These are phyloP conservation scores for Ceratobasidium sp. DNA, from an alignment of 1,284 basidiomycete species.

Conservation along the genomic window DNA sequence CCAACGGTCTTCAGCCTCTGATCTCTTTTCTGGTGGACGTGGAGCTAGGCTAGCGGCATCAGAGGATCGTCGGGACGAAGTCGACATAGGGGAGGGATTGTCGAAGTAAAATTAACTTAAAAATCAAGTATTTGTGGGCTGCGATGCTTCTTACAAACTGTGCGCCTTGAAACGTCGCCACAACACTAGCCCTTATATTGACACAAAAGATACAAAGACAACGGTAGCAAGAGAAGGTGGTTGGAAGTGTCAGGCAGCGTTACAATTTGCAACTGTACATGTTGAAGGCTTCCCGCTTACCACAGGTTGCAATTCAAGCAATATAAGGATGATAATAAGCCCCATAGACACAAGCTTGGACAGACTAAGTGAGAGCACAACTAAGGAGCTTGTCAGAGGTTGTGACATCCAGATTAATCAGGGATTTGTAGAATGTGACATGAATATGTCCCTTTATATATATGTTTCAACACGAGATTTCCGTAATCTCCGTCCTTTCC, in stretches of 20 bases:
- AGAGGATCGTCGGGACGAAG: background rate
- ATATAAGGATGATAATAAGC: background rate
- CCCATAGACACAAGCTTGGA: too few relatives aligned
- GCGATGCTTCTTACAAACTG: too few relatives aligned
- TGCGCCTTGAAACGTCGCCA: background rate
- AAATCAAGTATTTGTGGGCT: background rate
- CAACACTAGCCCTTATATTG: background rate
- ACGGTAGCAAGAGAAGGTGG: background rate
- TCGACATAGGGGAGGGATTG: background rate
- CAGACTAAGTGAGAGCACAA: too few relatives aligned
- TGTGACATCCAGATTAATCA: too few relatives aligned
- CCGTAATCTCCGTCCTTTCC: too few relatives aligned
- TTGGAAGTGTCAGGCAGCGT: background rate
- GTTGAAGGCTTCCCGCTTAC: background rate
- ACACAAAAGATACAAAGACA: too few relatives aligned
- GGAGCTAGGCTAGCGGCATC: background rate
- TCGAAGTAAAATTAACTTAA: background rate
- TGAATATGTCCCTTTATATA: too few relatives aligned
- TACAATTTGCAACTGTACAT: background rate
- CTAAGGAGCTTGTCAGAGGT: too few relatives aligned
- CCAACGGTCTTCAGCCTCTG: conserved; percentile 19
- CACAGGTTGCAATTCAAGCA: too few relatives aligned
- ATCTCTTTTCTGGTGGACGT: background rate
- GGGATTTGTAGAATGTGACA: too few relatives aligned
- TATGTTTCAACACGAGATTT: too few relatives aligned